A percentile compares a stretch with the other conserved stretches of the same genome.
These are phyloP conservation scores for Exobasidium rhododendri DNA, from an alignment of 1,284 basidiomycete genomes.

Conservation along the genomic window DNA sequence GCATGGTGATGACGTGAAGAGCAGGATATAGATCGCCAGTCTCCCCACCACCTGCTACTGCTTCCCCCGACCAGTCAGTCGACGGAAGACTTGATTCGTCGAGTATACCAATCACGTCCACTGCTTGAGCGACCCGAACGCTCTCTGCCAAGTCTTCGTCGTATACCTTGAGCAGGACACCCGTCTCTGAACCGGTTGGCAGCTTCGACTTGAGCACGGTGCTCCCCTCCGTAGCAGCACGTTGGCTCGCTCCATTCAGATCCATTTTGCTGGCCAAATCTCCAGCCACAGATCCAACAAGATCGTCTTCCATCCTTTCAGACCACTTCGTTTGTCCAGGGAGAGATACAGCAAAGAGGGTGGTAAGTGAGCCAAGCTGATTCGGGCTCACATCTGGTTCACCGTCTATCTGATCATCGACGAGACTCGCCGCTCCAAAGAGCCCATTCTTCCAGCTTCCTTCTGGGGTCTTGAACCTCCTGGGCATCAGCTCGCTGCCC, in stretches of 20 bases:
- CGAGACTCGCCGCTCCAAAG: slow-evolving; percentile 2
- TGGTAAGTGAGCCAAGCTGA: slow-evolving; percentile 1
- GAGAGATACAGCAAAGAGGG: slow-evolving; percentile 5
- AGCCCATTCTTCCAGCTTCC: slow-evolving; percentile 5
- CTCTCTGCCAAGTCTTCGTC: slow-evolving; percentile 40
- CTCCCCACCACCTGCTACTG: not conserved
- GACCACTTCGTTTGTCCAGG: slow-evolving; percentile 12
- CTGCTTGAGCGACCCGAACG: slow-evolving; percentile 42
- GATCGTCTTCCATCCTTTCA: not conserved
- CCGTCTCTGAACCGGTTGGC: not conserved
- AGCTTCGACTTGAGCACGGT: not conserved
- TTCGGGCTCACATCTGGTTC: slow-evolving; percentile 1
- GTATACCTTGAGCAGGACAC: slow-evolving; percentile 28
- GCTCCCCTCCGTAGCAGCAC: not conserved
- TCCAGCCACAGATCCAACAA: not conserved
- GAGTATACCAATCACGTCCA: slow-evolving; percentile 48
- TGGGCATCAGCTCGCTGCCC: slow-evolving; percentile 7
- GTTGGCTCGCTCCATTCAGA: not conserved
- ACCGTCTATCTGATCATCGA: not conserved
- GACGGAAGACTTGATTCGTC: slow-evolving; percentile 22
- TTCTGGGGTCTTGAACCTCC: not conserved
- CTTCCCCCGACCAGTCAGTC: slow-evolving; percentile 8
- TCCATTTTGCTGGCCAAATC: not conserved
- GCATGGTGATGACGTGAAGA: slow-evolving; percentile 25
- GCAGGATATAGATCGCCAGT: not conserved